Conservation (phyloP, 305 asterid species). For the Solanum hybrid region DNA sequence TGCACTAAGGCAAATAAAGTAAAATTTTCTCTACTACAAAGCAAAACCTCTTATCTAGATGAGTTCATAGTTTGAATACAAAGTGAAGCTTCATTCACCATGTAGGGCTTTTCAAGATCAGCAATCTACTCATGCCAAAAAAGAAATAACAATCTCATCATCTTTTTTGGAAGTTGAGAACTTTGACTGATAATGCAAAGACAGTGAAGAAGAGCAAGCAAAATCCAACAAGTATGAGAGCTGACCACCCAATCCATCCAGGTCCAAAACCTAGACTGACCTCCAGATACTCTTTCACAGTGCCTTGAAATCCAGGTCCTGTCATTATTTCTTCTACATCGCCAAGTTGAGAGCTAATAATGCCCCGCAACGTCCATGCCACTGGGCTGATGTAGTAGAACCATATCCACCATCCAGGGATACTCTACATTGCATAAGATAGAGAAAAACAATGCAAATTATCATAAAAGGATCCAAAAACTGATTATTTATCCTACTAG, state of each 20-base stretch:
- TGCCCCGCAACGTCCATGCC: constrained; percentile 76
- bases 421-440: constrained; percentile 26
- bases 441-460: not conserved
- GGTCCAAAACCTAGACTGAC: constrained; percentile 43
- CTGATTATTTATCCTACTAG: not conserved
- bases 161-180: constrained; percentile 67
- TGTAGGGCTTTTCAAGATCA: not conserved
- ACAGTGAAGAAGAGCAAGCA: constrained; percentile 40
- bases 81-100: not conserved
- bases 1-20: not conserved
- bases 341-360: constrained; percentile 74
- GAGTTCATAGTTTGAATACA: not conserved
- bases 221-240: constrained; percentile 40
- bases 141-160: constrained; percentile 8
- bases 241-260: constrained; percentile 42
- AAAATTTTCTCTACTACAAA: not conserved
- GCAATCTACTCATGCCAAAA: not conserved
- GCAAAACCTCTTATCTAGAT: not conserved
- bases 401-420: constrained; percentile 94
- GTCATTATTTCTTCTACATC: constrained; percentile 48
- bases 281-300: constrained; percentile 55
- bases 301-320: constrained; percentile 56
- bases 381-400: constrained; percentile 75
- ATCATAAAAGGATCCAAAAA: not conserved
- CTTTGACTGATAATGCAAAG: constrained; percentile 57